These are phyloP conservation scores for Aureobasidium sp. DNA, from an alignment of 2,329 filamentous ascomycete genomes.

Conservation along the genomic window DNA sequence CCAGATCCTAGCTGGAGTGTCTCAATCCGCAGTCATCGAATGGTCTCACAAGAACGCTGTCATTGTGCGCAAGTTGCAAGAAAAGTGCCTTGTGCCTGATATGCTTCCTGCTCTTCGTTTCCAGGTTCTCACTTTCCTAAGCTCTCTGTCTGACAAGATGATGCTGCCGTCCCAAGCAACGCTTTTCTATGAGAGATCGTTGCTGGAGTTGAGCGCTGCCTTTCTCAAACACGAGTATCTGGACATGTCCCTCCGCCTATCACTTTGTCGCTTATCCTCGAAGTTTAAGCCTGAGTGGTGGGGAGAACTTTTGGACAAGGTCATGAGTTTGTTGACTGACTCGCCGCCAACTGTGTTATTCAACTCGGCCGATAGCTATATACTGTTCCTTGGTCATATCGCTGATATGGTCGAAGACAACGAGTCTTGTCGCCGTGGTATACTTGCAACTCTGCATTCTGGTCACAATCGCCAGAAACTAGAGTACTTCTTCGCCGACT, in stretches of 20 bases:
- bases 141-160: slow-evolving; percentile 4
- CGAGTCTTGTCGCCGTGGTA: background rate
- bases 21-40: slow-evolving; percentile 21
- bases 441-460: background rate
- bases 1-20: slow-evolving; percentile 24
- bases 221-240: background rate
- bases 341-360: background rate
- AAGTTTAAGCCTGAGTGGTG: slow-evolving; percentile 5
- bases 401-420: slow-evolving; percentile 1
- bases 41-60: slow-evolving; percentile 26
- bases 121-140: slow-evolving; percentile 15
- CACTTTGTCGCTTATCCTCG: background rate
- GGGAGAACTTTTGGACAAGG: background rate
- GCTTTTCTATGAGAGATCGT: slow-evolving; percentile 9
- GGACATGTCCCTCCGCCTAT: slow-evolving; percentile 14
- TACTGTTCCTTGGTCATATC: background rate
- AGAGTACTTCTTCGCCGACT: background rate
- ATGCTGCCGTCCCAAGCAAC: slow-evolving; percentile 9
- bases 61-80: slow-evolving; percentile 27
- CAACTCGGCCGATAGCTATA: background rate
- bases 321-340: background rate
- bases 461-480: background rate
- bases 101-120: slow-evolving; percentile 10
- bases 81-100: slow-evolving; percentile 22
- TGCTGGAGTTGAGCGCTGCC: slow-evolving; percentile 7